phyloP scores from a whole-genome alignment of 306 rosid genomes.

The Lathyrus oleraceus region DNA sequence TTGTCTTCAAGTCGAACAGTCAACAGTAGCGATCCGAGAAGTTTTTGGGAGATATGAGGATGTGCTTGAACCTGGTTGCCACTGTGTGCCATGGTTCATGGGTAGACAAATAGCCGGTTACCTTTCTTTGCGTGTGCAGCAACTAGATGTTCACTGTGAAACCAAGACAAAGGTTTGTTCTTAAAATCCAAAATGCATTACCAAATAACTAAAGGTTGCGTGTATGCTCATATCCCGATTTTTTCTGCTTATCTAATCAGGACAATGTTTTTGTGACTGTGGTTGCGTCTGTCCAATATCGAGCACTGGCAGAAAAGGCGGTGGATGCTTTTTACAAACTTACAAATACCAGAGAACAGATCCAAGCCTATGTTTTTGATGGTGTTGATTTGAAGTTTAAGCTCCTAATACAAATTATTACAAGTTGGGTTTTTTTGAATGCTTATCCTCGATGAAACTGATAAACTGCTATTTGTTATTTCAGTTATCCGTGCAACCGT shows the following conservation, averaged over 20 bases:
- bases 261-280: slow-evolving; percentile 92
- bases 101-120: slow-evolving; percentile 77
- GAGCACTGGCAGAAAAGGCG: slow-evolving; percentile 77
- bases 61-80: slow-evolving; percentile 90
- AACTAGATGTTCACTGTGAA: slow-evolving; percentile 83
- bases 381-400: slow-evolving; percentile 45
- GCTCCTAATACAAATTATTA: background rate
- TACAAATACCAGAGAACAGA: slow-evolving; percentile 79
- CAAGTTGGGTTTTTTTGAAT: slow-evolving; percentile 11
- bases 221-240: background rate
- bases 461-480: slow-evolving; percentile 24
- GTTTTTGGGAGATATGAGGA: slow-evolving; percentile 70
- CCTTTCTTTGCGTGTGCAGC: slow-evolving; percentile 87
- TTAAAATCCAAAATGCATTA: background rate
- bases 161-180: slow-evolving; percentile 86
- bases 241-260: slow-evolving; percentile 38
- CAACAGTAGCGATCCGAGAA: slow-evolving; percentile 73
- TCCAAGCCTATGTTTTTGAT: slow-evolving; percentile 94
- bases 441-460: background rate
- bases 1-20: slow-evolving; percentile 85
- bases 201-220: slow-evolving; percentile 31
- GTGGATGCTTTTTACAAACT: slow-evolving; percentile 87
- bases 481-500: slow-evolving; percentile 84
- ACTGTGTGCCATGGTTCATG: slow-evolving; percentile 86
- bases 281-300: slow-evolving; percentile 90